phyloP scores from a whole-genome alignment of 768 basidiomycete species.

The Termitomyces sp. region DNA sequence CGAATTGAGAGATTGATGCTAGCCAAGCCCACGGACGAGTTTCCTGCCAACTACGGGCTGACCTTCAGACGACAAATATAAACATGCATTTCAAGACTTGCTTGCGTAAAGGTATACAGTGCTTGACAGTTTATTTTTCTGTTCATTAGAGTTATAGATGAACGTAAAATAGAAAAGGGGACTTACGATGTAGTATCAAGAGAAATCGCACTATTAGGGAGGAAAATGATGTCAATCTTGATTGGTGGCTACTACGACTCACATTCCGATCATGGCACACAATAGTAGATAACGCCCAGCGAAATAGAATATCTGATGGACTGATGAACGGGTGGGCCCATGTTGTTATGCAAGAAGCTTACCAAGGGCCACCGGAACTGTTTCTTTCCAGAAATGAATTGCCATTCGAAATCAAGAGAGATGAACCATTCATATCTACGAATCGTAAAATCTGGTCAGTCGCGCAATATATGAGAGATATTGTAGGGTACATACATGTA shows the following conservation, averaged over 20 bases:
- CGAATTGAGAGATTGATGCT: conserved; percentile 57
- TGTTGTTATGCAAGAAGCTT: conserved; percentile 6
- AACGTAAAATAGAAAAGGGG: background rate
- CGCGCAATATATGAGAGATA: background rate
- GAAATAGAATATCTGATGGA: conserved; percentile 56
- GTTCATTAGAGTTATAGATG: background rate
- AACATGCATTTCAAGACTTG: conserved; percentile 14
- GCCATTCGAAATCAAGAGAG: conserved; percentile 60
- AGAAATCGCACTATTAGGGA: conserved; percentile 37
- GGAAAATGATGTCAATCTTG: background rate
- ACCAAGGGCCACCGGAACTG: conserved; percentile 68
- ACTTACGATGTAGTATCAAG: conserved; percentile 42
- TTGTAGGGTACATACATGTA: conserved; percentile 35
- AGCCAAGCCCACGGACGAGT: conserved; percentile 49
- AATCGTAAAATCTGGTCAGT: background rate
- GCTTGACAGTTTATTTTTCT: conserved; percentile 55
- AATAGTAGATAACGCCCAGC: conserved; percentile 59
- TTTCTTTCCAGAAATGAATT: conserved; percentile 48
- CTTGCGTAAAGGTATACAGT: conserved; percentile 60
- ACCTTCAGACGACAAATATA: background rate
- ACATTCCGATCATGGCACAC: conserved; percentile 68
- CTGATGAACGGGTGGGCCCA: background rate
- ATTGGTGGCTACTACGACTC: conserved; percentile 17
- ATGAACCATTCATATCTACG: conserved; percentile 58
- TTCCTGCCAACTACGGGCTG: conserved; percentile 20